Evolutionary conservation across 306 rosid genomes (phyloP).

Genomic region (Elaeagnus macrophylla): DNA sequence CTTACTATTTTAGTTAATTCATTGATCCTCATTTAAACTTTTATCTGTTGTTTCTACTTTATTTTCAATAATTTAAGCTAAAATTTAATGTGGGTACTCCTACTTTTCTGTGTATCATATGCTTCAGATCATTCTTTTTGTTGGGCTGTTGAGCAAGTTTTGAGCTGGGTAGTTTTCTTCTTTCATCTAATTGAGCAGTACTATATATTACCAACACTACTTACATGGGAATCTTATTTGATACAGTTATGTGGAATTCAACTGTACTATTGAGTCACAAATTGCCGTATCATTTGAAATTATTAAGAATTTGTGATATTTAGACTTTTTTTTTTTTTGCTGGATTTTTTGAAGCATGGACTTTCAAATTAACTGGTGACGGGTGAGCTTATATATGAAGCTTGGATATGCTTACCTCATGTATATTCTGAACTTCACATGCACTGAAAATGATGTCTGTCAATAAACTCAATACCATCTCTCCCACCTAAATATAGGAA

Average conservation of each 20-base stretch:
- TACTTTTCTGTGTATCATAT: background rate
- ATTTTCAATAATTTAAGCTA: background rate
- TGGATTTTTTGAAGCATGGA: background rate
- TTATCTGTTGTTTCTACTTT: background rate
- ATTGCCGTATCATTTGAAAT: background rate
- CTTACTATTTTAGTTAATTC: background rate
- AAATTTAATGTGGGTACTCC: background rate
- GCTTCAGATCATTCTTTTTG: background rate
- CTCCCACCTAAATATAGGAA: too few species aligned
- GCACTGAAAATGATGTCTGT: too few species aligned
- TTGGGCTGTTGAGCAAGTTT: background rate
- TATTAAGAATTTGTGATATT: background rate
- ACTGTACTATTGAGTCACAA: background rate
- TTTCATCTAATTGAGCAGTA: too few species aligned
- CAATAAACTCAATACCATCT: too few species aligned
- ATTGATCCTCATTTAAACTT: background rate
- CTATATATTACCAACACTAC: too few species aligned
- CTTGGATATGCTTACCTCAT: background rate
- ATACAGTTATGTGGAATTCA: too few species aligned
- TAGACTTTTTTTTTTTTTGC: background rate
- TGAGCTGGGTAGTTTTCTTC: background rate
- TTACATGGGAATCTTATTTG: too few species aligned
- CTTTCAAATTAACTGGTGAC: too few species aligned
- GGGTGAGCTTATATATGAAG: background rate
- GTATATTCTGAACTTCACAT: too few species aligned